Evolutionary conservation across 1,139 yeast species (phyloP).

Genomic region (Scheffersomyces parashehatae): DNA sequence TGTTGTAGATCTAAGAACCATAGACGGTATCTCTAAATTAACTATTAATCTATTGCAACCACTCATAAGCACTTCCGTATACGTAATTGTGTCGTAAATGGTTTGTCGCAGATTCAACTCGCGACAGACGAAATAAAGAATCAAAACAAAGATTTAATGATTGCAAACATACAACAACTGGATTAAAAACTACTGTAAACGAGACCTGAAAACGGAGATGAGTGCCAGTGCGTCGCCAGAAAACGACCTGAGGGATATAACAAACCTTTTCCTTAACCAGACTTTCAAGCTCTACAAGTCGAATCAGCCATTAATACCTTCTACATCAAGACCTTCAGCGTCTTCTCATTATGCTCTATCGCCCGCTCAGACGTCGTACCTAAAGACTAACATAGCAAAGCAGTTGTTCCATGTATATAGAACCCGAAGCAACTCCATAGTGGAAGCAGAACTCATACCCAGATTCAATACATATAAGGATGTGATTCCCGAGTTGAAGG

Average conservation of each 20-base stretch:
- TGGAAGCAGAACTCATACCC: constrained; percentile 10
- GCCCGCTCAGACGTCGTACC: constrained; percentile 5
- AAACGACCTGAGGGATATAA: neutral
- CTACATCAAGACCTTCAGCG: constrained; percentile 1
- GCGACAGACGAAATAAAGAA: neutral
- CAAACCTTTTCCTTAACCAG: constrained; percentile 11
- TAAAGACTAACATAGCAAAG: constrained; percentile 8
- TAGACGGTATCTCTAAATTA: too few relatives aligned
- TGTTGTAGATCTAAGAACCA: too few relatives aligned
- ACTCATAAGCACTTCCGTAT: too few relatives aligned
- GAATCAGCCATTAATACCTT: constrained; percentile 2
- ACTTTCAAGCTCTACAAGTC: constrained; percentile 14
- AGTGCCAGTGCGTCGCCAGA: too few relatives aligned
- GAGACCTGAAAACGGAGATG: too few relatives aligned
- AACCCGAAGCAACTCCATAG: constrained; percentile 1
- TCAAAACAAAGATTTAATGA: too few relatives aligned
- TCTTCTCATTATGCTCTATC: constrained; percentile 4
- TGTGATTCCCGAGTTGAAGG: constrained; percentile 8
- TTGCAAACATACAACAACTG: too few relatives aligned
- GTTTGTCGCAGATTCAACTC: neutral
- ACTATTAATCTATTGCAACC: too few relatives aligned
- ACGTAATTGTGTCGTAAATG: neutral
- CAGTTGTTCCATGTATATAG: constrained; percentile 6
- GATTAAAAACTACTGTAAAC: too few relatives aligned
- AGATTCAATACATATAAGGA: constrained; percentile 10